A percentile compares a stretch with the other conserved stretches of the same genome.
These are phyloP conservation scores for Thinopyrum obtusiflorum DNA, from an alignment of 202 grass and related monocot species.

Conservation along the genomic window DNA sequence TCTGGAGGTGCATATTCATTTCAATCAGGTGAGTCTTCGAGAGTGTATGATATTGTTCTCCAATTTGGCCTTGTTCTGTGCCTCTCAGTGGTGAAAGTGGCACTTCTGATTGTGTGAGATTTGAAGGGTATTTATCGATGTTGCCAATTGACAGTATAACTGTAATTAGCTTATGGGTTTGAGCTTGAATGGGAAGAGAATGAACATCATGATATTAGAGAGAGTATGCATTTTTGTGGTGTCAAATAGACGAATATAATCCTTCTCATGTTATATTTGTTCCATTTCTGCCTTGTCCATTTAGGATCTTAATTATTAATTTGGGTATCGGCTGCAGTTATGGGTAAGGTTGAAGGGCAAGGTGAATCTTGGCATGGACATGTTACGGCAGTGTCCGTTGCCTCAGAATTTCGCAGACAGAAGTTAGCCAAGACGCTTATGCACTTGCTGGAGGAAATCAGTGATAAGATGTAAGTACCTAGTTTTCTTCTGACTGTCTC, in stretches of 20 bases:
- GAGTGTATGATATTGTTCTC: neutral
- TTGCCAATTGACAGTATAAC: neutral
- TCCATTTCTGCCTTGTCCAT: neutral
- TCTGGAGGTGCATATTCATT: neutral
- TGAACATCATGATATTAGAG: neutral
- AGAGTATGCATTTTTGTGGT: neutral
- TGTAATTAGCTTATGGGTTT: neutral
- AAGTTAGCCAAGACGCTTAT: conserved; percentile 96
- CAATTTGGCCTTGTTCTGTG: neutral
- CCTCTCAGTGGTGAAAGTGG: neutral
- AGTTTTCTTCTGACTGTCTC: conserved; percentile 1
- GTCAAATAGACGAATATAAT: neutral
- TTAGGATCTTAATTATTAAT: conserved; percentile 12
- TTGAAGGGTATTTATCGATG: neutral
- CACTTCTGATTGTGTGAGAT: neutral
- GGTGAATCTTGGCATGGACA: conserved; percentile 99
- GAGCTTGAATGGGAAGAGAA: neutral
- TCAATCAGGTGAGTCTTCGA: neutral
- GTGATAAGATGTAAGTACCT: conserved; percentile 78
- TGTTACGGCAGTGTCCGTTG: conserved; percentile 89
- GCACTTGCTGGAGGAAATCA: conserved; percentile 88
- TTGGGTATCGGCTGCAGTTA: conserved; percentile 57
- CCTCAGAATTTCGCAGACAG: conserved; percentile 77
- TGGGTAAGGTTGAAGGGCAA: conserved; percentile 99
- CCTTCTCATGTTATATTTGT: neutral